Conservation (phyloP, 495 filamentous ascomycete species). For the Penicillium bialowiezense region DNA sequence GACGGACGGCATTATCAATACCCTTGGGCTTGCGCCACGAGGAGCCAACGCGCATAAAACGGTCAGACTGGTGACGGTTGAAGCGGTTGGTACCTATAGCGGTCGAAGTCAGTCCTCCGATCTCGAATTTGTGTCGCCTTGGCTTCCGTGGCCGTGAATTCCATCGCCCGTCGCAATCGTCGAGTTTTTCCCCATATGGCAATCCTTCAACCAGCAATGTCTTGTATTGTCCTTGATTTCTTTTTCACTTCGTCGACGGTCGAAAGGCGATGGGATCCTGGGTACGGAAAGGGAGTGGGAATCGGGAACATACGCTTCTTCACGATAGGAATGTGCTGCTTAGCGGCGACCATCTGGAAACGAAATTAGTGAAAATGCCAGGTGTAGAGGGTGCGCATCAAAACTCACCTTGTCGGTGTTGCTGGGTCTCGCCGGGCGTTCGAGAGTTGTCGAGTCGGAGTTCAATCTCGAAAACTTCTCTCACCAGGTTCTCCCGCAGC, state of each 20-base stretch:
- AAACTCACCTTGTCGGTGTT: conserved; percentile 47
- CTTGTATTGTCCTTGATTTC: conserved; percentile 8
- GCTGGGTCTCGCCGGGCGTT: conserved; percentile 45
- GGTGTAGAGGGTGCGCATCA: background rate
- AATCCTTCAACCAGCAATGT: background rate
- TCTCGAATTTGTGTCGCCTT: conserved; percentile 5
- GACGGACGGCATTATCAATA: conserved; percentile 88
- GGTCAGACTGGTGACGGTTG: conserved; percentile 94
- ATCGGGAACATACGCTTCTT: conserved; percentile 88
- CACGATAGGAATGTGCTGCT: conserved; percentile 98
- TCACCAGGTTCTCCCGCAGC: conserved; percentile 17
- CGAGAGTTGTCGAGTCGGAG: conserved; percentile 49
- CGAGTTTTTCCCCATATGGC: background rate
- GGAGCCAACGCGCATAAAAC: conserved; percentile 73
- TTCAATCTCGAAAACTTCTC: conserved; percentile 44
- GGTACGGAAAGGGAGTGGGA: conserved; percentile 10
- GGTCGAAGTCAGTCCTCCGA: conserved; percentile 30
- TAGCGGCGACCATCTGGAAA: conserved; percentile 90
- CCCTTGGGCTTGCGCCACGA: conserved; percentile 11
- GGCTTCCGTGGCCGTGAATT: conserved; percentile 7
- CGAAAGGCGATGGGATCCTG: conserved; percentile 27
- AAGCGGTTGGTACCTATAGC: conserved; percentile 77
- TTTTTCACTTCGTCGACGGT: conserved; percentile 9
- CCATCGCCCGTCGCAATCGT: conserved; percentile 16
- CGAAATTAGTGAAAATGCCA: conserved; percentile 11